Percentiles rank a stretch among this genome's conserved stretches.
These are phyloP conservation scores for Mycotypha africana DNA, from an alignment of 371 early-diverging fungal species.

Conservation along the genomic window DNA sequence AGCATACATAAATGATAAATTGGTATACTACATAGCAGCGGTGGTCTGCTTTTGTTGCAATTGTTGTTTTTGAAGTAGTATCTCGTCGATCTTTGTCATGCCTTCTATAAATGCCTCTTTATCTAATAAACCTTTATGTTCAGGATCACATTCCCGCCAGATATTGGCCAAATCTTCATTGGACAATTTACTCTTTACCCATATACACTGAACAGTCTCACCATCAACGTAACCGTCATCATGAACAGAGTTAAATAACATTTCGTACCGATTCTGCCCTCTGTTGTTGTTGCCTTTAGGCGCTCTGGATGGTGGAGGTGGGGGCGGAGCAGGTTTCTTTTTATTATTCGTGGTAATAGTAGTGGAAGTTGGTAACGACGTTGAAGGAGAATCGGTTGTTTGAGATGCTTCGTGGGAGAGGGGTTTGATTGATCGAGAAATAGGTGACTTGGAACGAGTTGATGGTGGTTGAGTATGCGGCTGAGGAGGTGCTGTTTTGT, in stretches of 20 bases:
- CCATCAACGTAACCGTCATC: slow-evolving; percentile 40
- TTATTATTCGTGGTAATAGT: background rate
- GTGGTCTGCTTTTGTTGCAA: too few species aligned
- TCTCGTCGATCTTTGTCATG: slow-evolving; percentile 37
- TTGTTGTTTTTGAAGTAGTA: slow-evolving; percentile 16
- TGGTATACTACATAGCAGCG: too few species aligned
- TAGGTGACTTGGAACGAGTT: too few species aligned
- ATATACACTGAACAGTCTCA: slow-evolving; percentile 22
- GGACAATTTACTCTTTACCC: slow-evolving; percentile 29
- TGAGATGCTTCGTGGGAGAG: background rate
- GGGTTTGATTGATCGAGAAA: background rate
- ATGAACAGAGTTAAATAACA: slow-evolving; percentile 28
- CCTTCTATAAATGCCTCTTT: slow-evolving; percentile 36
- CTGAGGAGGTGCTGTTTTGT: too few species aligned
- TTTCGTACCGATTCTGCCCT: slow-evolving; percentile 26
- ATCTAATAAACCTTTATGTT: slow-evolving; percentile 33
- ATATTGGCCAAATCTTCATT: slow-evolving; percentile 29
- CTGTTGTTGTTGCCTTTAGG: slow-evolving; percentile 5
- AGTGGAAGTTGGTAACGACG: background rate
- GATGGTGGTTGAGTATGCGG: too few species aligned
- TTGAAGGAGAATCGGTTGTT: too few species aligned
- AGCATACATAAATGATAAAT: too few species aligned
- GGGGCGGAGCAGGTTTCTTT: slow-evolving; percentile 27
- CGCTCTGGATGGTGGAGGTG: slow-evolving; percentile 32
- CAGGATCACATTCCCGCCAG: slow-evolving; percentile 40